Evolutionary conservation across 2,329 filamentous ascomycete species (phyloP), one percentile per base, ranked within the genome.

Genomic region (Claviceps pusilla): DNA sequence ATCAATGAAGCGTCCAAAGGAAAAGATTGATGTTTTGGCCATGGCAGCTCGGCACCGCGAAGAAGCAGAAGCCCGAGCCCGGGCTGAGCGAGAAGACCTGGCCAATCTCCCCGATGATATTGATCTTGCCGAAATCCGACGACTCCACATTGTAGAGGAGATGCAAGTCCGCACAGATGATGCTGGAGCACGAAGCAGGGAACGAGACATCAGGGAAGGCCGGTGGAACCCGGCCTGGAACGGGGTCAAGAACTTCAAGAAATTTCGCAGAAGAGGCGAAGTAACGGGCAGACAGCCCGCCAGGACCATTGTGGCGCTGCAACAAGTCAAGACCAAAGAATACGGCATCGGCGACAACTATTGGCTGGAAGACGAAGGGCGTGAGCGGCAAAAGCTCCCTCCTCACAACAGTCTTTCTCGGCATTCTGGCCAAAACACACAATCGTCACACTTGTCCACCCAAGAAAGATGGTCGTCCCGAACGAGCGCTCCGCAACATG

Each of bases 221-320:
- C 77, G 87, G 45, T 96, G 91, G 90, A 80, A 96, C 59, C 82
- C 88, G 0, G 77, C 76, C 43, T 98, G 93, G 93, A 95, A 96
- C 65, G 93, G 91, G 0, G 78, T 91, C 47, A 91, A 89, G 68
- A 97, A 98, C 64, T 98, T 95, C 72, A 98, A 98, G 68, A 86
- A 82, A 61, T 98, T 98, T 64, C 76, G 77, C 28, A 76, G 74
- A 54, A 75, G 79, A 53, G 83, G 79, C 29, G 77, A 77, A 24
- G 59, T 59, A 6, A 58, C 62, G 2, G 71, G 76, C 6, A 66
- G 76, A 16, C 66, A 69, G 3, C 66, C 69, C 1, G 67, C 71
- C 33, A 71, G 71, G 54, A 71, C 86, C 39, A 86, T 94, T 43
- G 80, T 95, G 4, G 71, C 76, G 0, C 70, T 95, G 4, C 81